phyloP scores from a whole-genome alignment of 306 rosid genomes.

The Hippophae gyantsensis region DNA sequence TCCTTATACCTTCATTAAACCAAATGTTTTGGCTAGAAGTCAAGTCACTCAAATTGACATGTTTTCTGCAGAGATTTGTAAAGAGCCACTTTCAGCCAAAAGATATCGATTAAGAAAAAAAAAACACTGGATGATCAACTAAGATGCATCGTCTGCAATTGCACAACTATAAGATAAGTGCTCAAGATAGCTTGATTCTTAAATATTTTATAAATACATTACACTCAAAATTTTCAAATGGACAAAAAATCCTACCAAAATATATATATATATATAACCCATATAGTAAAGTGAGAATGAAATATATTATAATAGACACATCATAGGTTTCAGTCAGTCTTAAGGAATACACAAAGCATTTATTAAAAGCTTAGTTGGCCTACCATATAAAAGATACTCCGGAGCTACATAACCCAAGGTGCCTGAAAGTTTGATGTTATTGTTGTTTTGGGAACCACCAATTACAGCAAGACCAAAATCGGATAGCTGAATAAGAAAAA shows the following conservation, averaged over 20 bases:
- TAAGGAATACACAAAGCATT: slow-evolving; percentile 12
- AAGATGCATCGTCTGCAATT: slow-evolving; percentile 11
- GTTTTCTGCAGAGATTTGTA: background rate
- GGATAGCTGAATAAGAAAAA: slow-evolving; percentile 62
- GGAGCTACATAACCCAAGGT: slow-evolving; percentile 94
- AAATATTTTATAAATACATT: slow-evolving; percentile 15
- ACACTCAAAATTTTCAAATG: slow-evolving; percentile 22
- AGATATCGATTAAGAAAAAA: slow-evolving; percentile 19
- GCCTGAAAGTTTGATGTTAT: slow-evolving; percentile 68
- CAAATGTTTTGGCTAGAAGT: no score
- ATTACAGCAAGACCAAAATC: slow-evolving; percentile 88
- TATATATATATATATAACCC: background rate
- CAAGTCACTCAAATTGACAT: background rate
- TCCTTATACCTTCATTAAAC: no score
- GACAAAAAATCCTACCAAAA: slow-evolving; percentile 24
- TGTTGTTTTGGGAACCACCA: slow-evolving; percentile 72
- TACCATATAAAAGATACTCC: slow-evolving; percentile 93
- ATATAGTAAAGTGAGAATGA: slow-evolving; percentile 22
- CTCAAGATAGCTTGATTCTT: slow-evolving; percentile 1
- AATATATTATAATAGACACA: slow-evolving; percentile 7
- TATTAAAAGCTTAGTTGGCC: slow-evolving; percentile 29
- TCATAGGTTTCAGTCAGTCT: slow-evolving; percentile 16
- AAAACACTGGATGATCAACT: slow-evolving; percentile 8
- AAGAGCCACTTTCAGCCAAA: background rate
- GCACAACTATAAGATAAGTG: slow-evolving; percentile 15